These are phyloP conservation scores for Tetracentron sinense DNA, from an alignment of 164 flowering plant genomes.

Conservation along the genomic window DNA sequence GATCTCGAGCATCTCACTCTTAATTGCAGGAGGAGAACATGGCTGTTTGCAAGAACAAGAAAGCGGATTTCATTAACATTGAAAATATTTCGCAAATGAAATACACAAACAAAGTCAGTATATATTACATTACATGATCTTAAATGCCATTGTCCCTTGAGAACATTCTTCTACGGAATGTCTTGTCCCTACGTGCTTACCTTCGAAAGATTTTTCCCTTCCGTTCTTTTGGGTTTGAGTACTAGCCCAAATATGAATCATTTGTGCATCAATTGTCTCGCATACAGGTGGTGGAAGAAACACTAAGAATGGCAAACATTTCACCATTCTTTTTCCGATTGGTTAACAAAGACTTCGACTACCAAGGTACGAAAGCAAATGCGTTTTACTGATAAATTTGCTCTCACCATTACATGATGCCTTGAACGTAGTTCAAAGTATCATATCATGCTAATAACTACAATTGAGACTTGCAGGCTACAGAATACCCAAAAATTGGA, in stretches of 20 bases:
- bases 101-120: constrained; percentile 41
- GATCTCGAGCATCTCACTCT: not conserved
- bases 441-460: not conserved
- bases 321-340: constrained; percentile 30
- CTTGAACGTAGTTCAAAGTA: no score
- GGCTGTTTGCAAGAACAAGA: constrained; percentile 20
- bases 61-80: constrained; percentile 36
- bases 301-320: constrained; percentile 50
- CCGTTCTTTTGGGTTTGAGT: no score
- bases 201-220: no score
- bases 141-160: no score
- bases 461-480: constrained; percentile 33
- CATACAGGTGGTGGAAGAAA: constrained; percentile 42
- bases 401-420: no score
- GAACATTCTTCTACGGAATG: no score
- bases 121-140: no score
- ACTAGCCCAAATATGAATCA: no score
- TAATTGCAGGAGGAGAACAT: constrained; percentile 42
- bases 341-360: constrained; percentile 34
- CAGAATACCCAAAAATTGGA: no score
- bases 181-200: no score
- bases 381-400: not conserved
- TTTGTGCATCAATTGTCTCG: not conserved
- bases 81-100: constrained; percentile 35
- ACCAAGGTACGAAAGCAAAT: constrained; percentile 32